phyloP scores from a whole-genome alignment of 2,329 filamentous ascomycete species.

The Diaporthe sp. region DNA sequence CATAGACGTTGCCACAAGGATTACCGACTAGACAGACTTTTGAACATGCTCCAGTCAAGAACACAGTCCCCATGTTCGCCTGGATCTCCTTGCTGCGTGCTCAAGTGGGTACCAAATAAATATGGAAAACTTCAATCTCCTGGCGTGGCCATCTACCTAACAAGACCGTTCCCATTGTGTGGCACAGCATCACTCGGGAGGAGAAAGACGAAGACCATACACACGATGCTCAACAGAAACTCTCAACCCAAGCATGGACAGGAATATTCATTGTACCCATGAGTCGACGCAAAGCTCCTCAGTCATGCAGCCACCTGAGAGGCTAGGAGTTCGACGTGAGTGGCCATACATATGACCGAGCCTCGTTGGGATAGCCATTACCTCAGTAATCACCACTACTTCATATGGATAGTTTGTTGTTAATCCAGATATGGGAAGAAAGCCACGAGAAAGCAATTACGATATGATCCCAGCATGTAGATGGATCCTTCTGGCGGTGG shows the following conservation, averaged over 20 bases:
- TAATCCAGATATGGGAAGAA: slow-evolving; percentile 47
- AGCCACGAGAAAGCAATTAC: slow-evolving; percentile 50
- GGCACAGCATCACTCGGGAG: background rate
- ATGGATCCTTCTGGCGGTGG: slow-evolving; percentile 73
- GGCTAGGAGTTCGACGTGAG: slow-evolving; percentile 79
- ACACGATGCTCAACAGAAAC: slow-evolving; percentile 57
- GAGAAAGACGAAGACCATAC: background rate
- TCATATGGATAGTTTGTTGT: slow-evolving; percentile 63
- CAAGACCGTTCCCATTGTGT: background rate
- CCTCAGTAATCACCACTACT: slow-evolving; percentile 73
- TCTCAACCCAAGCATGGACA: slow-evolving; percentile 54
- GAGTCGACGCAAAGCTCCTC: slow-evolving; percentile 58
- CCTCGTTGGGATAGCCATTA: slow-evolving; percentile 74
- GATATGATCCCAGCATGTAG: slow-evolving; percentile 66
- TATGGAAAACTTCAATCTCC: background rate
- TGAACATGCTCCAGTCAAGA: background rate
- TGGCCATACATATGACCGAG: slow-evolving; percentile 68
- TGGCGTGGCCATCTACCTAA: background rate
- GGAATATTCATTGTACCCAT: no score
- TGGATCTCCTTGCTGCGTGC: background rate
- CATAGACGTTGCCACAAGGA: background rate
- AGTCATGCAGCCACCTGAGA: slow-evolving; percentile 69
- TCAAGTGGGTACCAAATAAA: background rate
- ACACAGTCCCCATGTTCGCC: background rate
- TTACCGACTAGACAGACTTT: background rate